Evolutionary conservation across 441 rosid species (phyloP), one percentile per base, ranked within the genome.

Genomic region (Melastoma candidum): DNA sequence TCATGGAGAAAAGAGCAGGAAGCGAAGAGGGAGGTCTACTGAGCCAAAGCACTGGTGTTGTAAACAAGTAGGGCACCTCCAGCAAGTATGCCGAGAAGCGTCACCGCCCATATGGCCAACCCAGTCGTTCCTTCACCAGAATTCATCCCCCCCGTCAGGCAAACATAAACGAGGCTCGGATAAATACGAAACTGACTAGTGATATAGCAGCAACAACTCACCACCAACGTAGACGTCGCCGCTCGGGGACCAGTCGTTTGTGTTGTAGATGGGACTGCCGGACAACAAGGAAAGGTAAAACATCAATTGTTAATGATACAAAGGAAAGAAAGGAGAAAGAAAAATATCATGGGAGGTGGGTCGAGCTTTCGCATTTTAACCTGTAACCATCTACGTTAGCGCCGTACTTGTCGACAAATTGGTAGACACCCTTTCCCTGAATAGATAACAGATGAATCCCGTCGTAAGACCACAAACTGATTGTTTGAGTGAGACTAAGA

Each of bases 361-460:
- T 32, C 22, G 22, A 17, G 22, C 22, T 17, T 17, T 1, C 22
- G 22, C 8, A 36, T 48, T 10, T 22, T 39, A 54, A 75, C 98
- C 95, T 92, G 93, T 93, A 93, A 1, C 99, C 96, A 59, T 89
- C 97, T 1, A 93, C 97, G 48, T 86, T 93, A 14, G 99, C 97
- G 39, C 96, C 97, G 22, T 93, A 93, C 66, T 93, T 89, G 90
- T 93, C 99, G 1, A 77, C 82, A 64, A 54, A 89, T 55, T 83
- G 90, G 81, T 93, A 93, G 1, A 84, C 97, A 51, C 97, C 99
- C 81, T 93, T 89, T 47, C 99, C 95, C 98, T 93, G 74, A 36
- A 36, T 7, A 36, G 6, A 36, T 36, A 4, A 36, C 8, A 9
- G 8, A 4, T 4, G 8, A 36, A 5, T 36, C 8, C 8, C 41